Percentiles rank a stretch among this genome's conserved stretches.
Conservation (phyloP, 1,284 basidiomycete species). For the Pseudozyma sp. region DNA sequence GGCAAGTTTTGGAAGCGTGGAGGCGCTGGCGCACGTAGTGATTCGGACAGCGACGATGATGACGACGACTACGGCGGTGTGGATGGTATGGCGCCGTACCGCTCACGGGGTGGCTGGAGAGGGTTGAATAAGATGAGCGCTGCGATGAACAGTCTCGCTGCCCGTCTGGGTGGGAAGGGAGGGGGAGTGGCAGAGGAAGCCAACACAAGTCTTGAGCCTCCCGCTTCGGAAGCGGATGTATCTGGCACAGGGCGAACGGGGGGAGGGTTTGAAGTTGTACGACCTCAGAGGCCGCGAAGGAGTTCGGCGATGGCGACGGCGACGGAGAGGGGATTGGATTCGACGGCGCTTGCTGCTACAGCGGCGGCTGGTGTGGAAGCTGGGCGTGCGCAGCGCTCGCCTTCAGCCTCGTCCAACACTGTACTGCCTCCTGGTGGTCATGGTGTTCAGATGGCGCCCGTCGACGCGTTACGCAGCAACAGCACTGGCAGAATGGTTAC, state of each 20-base stretch:
- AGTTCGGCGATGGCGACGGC: slow-evolving; percentile 15
- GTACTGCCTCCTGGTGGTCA: not conserved
- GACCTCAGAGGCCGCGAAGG: slow-evolving; percentile 36
- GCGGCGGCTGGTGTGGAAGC: slow-evolving; percentile 1
- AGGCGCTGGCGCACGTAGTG: slow-evolving; percentile 15
- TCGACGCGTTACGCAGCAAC: too few species aligned
- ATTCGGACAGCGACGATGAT: slow-evolving; percentile 37
- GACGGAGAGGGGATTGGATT: slow-evolving; percentile 30
- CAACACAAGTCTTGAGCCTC: slow-evolving; percentile 46
- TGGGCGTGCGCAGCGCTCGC: slow-evolving; percentile 8
- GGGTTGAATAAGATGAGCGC: slow-evolving; percentile 58
- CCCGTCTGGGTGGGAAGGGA: slow-evolving; percentile 23
- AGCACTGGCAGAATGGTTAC: slow-evolving; percentile 10
- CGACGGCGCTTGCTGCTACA: slow-evolving; percentile 38
- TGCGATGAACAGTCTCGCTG: slow-evolving; percentile 38
- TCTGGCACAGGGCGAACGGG: slow-evolving; percentile 22
- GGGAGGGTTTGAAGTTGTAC: slow-evolving; percentile 54
- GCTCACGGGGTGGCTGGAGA: slow-evolving; percentile 49
- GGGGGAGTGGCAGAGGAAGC: slow-evolving; percentile 22
- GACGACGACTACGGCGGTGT: slow-evolving; percentile 30
- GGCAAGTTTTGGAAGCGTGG: slow-evolving; percentile 47
- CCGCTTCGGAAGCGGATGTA: slow-evolving; percentile 32
- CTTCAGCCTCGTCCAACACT: slow-evolving; percentile 17
- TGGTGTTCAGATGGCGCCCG: too few species aligned
- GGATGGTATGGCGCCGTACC: slow-evolving; percentile 17